phyloP scores from a whole-genome alignment of 1,139 yeast species.

The Candida mesenterica region DNA sequence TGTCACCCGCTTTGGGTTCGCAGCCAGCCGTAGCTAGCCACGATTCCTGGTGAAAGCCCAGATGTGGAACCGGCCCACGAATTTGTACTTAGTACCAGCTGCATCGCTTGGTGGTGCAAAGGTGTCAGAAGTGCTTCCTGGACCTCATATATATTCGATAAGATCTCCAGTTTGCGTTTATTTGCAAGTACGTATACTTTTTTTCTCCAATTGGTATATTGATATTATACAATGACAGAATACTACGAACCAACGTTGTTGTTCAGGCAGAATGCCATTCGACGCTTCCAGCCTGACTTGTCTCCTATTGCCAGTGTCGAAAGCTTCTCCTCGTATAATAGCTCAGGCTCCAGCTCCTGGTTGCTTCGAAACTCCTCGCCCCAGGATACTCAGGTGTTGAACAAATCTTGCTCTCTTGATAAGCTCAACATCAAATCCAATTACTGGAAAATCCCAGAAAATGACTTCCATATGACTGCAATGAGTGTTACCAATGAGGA shows the following conservation, averaged over 20 bases:
- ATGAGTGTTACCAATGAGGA: conserved; percentile 36
- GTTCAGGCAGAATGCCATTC: conserved; percentile 47
- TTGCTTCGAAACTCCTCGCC: conserved; percentile 24
- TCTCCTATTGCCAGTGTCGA: conserved; percentile 30
- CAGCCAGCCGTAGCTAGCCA: too few relatives aligned
- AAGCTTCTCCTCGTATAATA: conserved; percentile 14
- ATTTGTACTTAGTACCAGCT: too few relatives aligned
- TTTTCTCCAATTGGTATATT: too few relatives aligned
- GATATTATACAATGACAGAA: conserved; percentile 36
- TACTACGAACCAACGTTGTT: conserved; percentile 45
- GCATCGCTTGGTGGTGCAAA: too few relatives aligned
- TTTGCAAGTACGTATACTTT: too few relatives aligned
- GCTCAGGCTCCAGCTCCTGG: conserved; percentile 20
- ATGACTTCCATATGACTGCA: conserved; percentile 54
- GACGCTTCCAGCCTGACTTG: conserved; percentile 27
- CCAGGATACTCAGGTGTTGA: conserved; percentile 32
- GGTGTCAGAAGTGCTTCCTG: too few relatives aligned
- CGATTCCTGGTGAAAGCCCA: too few relatives aligned
- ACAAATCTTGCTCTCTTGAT: conserved; percentile 43
- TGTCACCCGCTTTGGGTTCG: too few relatives aligned
- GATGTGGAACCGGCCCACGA: too few relatives aligned
- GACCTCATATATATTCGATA: too few relatives aligned
- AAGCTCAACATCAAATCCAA: conserved; percentile 50
- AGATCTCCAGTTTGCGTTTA: too few relatives aligned
- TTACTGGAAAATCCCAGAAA: conserved; percentile 75